phyloP scores from a whole-genome alignment of 352 stramenopile species.

The Thraustotheca clavata region DNA sequence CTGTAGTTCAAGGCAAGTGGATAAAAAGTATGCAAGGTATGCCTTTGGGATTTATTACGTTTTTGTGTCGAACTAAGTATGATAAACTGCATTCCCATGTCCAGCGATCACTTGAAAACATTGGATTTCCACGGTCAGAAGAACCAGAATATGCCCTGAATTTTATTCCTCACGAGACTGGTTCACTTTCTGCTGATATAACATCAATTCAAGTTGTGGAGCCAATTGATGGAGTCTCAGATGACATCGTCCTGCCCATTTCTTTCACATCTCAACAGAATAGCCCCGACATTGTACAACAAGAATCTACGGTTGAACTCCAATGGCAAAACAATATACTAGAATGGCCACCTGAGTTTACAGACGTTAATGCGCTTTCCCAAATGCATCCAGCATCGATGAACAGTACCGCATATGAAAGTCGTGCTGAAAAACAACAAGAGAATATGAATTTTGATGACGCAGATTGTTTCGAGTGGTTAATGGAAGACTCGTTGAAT shows the following conservation, averaged over 20 bases:
- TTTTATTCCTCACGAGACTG: neutral
- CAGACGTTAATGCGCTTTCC: too few relatives aligned
- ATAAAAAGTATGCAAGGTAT: neutral
- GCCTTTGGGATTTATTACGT: neutral
- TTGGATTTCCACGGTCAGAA: neutral
- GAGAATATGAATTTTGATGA: too few relatives aligned
- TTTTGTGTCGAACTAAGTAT: neutral
- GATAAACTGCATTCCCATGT: neutral
- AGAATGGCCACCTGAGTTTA: too few relatives aligned
- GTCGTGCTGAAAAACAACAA: too few relatives aligned
- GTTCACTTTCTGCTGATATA: neutral
- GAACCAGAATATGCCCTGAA: neutral
- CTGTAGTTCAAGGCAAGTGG: neutral
- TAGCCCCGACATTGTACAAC: too few relatives aligned
- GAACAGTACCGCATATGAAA: too few relatives aligned
- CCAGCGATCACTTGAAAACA: neutral
- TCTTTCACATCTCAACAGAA: too few relatives aligned
- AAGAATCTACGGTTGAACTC: too few relatives aligned
- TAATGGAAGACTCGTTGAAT: too few relatives aligned
- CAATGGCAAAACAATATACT: too few relatives aligned
- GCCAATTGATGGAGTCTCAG: neutral
- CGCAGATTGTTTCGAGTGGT: too few relatives aligned
- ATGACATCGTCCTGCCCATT: neutral
- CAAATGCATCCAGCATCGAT: too few relatives aligned
- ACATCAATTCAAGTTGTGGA: neutral